These are phyloP conservation scores for Albifimbria verrucaria DNA, from an alignment of 2,329 filamentous ascomycete species.

Conservation along the genomic window DNA sequence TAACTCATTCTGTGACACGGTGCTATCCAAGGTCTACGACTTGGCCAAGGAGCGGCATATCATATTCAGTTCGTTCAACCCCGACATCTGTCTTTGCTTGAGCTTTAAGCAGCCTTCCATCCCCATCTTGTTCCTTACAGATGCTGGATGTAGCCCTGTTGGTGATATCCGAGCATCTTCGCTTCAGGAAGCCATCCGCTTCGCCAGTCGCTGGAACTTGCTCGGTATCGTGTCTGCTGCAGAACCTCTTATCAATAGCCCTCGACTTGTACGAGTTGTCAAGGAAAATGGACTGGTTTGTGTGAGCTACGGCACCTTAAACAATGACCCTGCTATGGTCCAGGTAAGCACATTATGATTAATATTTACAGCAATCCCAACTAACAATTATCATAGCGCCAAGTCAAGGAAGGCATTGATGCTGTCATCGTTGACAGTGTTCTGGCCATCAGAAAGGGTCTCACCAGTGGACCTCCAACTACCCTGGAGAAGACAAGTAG, in stretches of 20 bases:
- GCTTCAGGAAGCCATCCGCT: conserved; percentile 91
- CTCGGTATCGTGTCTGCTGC: conserved; percentile 88
- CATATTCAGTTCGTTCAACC: conserved; percentile 96
- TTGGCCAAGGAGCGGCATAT: conserved; percentile 79
- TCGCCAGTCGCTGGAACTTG: conserved; percentile 91
- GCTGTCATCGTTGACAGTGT: conserved; percentile 97
- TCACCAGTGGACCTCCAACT: conserved; percentile 53
- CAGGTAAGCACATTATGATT: conserved; percentile 55
- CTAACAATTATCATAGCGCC: conserved; percentile 51
- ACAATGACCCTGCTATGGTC: conserved; percentile 84
- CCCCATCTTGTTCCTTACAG: conserved; percentile 89
- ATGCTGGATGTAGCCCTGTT: conserved; percentile 76
- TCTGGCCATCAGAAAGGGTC: conserved; percentile 83
- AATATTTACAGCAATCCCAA: background rate
- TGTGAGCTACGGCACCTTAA: conserved; percentile 87
- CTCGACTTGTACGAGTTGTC: conserved; percentile 83
- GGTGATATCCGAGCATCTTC: conserved; percentile 88
- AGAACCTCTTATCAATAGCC: conserved; percentile 84
- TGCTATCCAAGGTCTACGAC: conserved; percentile 87
- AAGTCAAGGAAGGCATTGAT: conserved; percentile 94
- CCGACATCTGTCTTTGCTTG: conserved; percentile 89
- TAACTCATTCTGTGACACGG: conserved; percentile 94
- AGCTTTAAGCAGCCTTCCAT: conserved; percentile 98
- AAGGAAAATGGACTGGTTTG: conserved; percentile 94
- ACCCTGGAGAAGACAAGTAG: background rate